phyloP scores from a whole-genome alignment of 2,329 filamentous ascomycete species.

The Rhynchosporium agropyri region DNA sequence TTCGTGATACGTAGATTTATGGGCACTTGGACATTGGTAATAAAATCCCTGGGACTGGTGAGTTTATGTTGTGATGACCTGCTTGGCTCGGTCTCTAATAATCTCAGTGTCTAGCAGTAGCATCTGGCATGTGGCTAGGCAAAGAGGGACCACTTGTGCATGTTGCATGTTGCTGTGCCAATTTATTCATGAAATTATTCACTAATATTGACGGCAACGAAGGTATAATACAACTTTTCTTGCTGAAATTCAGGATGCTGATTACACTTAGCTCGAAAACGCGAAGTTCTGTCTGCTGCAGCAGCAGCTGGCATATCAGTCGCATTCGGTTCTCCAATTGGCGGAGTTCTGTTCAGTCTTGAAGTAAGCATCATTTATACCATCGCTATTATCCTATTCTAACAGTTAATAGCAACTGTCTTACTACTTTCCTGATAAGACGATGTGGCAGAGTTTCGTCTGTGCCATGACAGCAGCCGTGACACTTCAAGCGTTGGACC shows the following conservation, averaged over 20 bases:
- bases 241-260: conserved; percentile 32
- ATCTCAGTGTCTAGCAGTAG: conserved; percentile 78
- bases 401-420: conserved; percentile 71
- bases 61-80: conserved; percentile 37
- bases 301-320: conserved; percentile 67
- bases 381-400: conserved; percentile 1
- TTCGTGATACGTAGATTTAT: conserved; percentile 90
- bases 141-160: conserved; percentile 96
- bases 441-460: conserved; percentile 99
- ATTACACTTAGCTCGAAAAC: conserved; percentile 71
- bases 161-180: conserved; percentile 94
- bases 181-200: conserved; percentile 90
- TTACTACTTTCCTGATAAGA: conserved; percentile 98
- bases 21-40: conserved; percentile 83
- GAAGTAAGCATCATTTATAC: conserved; percentile 56
- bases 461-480: conserved; percentile 99
- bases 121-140: conserved; percentile 93
- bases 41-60: conserved; percentile 88
- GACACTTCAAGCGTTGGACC: conserved; percentile 88
- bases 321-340: conserved; percentile 71
- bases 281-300: conserved; percentile 89
- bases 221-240: conserved; percentile 52
- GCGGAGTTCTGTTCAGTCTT: conserved; percentile 93
- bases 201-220: conserved; percentile 82
- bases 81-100: conserved; percentile 36